phyloP scores from a whole-genome alignment of 1,284 basidiomycete species.

The Puccinia horiana region DNA sequence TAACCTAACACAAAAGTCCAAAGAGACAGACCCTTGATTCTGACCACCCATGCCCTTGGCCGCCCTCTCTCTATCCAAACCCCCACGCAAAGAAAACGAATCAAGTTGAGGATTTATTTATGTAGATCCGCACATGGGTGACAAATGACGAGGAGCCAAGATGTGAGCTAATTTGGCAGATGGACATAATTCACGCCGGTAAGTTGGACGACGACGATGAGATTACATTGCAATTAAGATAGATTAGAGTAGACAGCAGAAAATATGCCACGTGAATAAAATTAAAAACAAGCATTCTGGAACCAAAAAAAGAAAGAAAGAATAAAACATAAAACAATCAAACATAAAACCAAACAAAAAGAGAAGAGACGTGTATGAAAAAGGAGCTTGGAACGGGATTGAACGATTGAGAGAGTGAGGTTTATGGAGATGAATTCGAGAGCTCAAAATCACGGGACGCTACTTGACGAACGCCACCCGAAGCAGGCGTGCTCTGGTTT shows the following conservation, averaged over 20 bases:
- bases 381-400: not conserved
- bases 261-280: not conserved
- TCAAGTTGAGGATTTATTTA: too few species aligned
- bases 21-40: too few species aligned
- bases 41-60: too few species aligned
- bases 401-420: not conserved
- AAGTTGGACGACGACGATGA: not conserved
- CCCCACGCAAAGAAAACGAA: too few species aligned
- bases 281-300: conserved; percentile 18
- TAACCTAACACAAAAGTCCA: too few species aligned
- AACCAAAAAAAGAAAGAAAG: not conserved
- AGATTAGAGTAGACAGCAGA: not conserved
- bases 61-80: too few species aligned
- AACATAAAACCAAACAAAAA: not conserved
- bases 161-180: not conserved
- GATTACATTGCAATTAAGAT: conserved; percentile 14
- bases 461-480: not conserved
- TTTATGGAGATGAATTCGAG: conserved; percentile 3
- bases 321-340: too few species aligned
- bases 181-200: not conserved
- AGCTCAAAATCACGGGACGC: not conserved
- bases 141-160: not conserved
- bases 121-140: too few species aligned
- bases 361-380: not conserved
- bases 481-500: conserved; percentile 37